Conservation (phyloP, 208 protist genomes). For the Trypanosoma congolense region DNA sequence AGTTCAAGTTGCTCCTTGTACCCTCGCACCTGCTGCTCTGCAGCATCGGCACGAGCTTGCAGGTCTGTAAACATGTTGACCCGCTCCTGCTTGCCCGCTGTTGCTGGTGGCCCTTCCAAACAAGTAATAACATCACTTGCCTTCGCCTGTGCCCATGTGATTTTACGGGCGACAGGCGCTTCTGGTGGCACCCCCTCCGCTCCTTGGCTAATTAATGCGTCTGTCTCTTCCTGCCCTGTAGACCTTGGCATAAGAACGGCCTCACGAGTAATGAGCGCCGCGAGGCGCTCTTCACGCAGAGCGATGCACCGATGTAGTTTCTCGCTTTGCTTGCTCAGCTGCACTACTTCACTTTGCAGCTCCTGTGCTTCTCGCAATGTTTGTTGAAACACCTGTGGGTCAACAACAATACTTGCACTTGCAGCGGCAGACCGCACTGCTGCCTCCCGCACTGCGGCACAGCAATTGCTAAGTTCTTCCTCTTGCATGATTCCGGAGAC, state of each 20-base stretch:
- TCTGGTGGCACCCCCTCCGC: constrained; percentile 16
- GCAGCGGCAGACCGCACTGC: constrained; percentile 46
- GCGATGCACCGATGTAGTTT: constrained; percentile 61
- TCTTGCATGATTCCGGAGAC: constrained; percentile 27
- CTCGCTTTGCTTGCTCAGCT: constrained; percentile 69
- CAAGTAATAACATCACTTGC: constrained; percentile 8
- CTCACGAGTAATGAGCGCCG: constrained; percentile 45
- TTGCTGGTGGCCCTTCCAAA: constrained; percentile 1
- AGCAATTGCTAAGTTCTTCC: constrained; percentile 41
- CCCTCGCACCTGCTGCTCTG: background rate
- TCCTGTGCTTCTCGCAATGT: constrained; percentile 53
- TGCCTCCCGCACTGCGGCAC: constrained; percentile 46
- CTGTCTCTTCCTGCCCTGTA: constrained; percentile 39
- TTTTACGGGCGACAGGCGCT: constrained; percentile 1
- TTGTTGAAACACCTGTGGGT: constrained; percentile 56
- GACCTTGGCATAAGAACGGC: constrained; percentile 27
- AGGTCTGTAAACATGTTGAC: constrained; percentile 7
- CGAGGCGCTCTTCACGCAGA: constrained; percentile 53
- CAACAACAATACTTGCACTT: constrained; percentile 54
- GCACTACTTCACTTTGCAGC: constrained; percentile 67
- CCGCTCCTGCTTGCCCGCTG: constrained; percentile 6
- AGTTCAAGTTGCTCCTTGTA: constrained; percentile 10
- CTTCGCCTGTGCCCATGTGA: constrained; percentile 3
- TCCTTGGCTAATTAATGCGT: no score
- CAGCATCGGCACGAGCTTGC: constrained; percentile 7